Percentiles rank a stretch among this genome's conserved stretches.
Conservation (phyloP, 805 yeast genomes). For the Candida loeiensis region DNA sequence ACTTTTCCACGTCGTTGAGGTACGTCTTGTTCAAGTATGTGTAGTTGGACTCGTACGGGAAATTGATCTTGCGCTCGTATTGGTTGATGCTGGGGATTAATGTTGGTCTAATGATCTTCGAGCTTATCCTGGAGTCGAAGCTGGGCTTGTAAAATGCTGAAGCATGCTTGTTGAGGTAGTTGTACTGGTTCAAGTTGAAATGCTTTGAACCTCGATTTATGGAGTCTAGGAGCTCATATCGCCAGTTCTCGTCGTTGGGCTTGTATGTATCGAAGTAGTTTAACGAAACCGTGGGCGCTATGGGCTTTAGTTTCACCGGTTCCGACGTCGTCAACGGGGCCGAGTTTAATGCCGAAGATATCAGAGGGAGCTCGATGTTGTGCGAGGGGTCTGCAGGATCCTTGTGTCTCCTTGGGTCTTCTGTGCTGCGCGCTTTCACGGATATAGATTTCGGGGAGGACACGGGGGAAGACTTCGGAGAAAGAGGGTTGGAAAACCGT, state of each 20-base stretch:
- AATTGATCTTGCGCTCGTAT: constrained; percentile 39
- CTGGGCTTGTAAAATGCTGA: constrained; percentile 24
- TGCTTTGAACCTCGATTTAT: constrained; percentile 23
- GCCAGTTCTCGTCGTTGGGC: constrained; percentile 44
- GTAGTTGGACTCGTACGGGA: constrained; percentile 53
- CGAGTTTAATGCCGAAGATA: constrained; percentile 28
- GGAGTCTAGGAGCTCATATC: constrained; percentile 38
- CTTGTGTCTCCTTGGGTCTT: too few species aligned
- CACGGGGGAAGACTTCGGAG: constrained; percentile 20
- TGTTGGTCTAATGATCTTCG: constrained; percentile 21
- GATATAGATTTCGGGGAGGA: constrained; percentile 15
- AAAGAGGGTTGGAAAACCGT: constrained; percentile 16
- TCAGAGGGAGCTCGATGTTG: constrained; percentile 29
- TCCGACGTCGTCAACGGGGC: constrained; percentile 18
- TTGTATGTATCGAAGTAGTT: constrained; percentile 45
- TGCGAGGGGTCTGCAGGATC: constrained; percentile 1
- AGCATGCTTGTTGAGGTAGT: constrained; percentile 22
- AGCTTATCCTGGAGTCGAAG: constrained; percentile 36
- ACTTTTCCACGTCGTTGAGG: constrained; percentile 45
- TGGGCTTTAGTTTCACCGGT: constrained; percentile 26
- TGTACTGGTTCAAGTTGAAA: constrained; percentile 26
- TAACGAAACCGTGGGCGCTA: constrained; percentile 40
- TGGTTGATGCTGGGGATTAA: constrained; percentile 18
- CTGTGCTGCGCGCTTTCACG: too few species aligned
- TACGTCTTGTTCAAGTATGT: constrained; percentile 48